Evolutionary conservation across 192 early-diverging fungal species (phyloP).

Genomic region (Geranomyces variabilis): DNA sequence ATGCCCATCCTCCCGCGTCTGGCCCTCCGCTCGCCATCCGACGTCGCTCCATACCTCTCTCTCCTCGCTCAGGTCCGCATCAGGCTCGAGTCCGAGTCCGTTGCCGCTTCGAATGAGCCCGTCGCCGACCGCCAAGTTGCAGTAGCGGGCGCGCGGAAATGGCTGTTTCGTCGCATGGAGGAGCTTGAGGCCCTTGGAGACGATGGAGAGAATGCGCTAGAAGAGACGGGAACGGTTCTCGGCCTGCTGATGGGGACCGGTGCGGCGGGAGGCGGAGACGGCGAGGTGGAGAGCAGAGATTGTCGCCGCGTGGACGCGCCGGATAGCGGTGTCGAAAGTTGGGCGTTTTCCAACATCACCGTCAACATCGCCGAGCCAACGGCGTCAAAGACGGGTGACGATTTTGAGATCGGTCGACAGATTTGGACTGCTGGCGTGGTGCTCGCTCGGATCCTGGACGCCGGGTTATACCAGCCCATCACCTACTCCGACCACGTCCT

Average conservation of each 20-base stretch:
- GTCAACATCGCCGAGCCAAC: slow-evolving; percentile 12
- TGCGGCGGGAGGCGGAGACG: too few species aligned
- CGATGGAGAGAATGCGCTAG: slow-evolving; percentile 6
- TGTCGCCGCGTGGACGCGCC: not conserved
- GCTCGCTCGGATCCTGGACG: slow-evolving; percentile 20
- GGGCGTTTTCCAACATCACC: slow-evolving; percentile 6
- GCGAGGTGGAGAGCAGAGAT: not conserved
- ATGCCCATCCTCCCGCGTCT: not conserved
- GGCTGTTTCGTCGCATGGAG: slow-evolving; percentile 22
- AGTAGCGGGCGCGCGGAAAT: slow-evolving; percentile 8
- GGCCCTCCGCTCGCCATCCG: slow-evolving; percentile 1
- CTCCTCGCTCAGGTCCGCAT: not conserved
- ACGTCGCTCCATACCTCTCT: slow-evolving; percentile 11
- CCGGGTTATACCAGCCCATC: not conserved
- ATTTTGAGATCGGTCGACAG: slow-evolving; percentile 30
- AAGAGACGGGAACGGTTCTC: not conserved
- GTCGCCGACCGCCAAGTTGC: slow-evolving; percentile 1
- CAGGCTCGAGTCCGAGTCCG: slow-evolving; percentile 17
- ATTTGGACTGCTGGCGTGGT: slow-evolving; percentile 30
- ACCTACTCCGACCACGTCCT: slow-evolving; percentile 4
- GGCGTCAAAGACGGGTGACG: slow-evolving; percentile 11
- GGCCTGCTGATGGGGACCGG: not conserved
- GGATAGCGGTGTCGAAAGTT: not conserved
- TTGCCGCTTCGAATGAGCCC: not conserved
- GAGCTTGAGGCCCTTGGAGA: slow-evolving; percentile 13